Conservation (phyloP, 31 red algal genomes). For the Asparagopsis taxiformis region DNA sequence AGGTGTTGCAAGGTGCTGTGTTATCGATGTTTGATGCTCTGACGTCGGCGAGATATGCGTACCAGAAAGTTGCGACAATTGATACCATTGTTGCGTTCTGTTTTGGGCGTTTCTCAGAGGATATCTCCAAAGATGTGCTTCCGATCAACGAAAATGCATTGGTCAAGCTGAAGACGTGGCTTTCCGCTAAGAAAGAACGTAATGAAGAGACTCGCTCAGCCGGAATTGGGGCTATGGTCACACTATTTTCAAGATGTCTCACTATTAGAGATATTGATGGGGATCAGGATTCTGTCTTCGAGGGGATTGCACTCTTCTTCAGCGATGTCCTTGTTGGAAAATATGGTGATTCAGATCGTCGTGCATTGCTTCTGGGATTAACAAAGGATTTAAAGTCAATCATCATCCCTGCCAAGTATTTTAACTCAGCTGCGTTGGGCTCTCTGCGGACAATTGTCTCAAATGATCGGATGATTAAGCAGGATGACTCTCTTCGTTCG, state of each 20-base stretch:
- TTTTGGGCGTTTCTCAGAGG: neutral
- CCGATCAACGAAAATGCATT: neutral
- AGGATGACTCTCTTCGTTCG: slow-evolving; percentile 30
- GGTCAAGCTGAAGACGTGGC: slow-evolving; percentile 8
- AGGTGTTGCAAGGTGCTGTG: slow-evolving; percentile 10
- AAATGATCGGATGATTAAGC: slow-evolving; percentile 19
- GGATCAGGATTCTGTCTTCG: neutral
- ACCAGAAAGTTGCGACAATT: slow-evolving; percentile 53
- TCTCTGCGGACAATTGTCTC: slow-evolving; percentile 1
- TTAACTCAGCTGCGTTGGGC: neutral
- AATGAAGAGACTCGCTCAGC: slow-evolving; percentile 31
- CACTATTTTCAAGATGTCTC: neutral
- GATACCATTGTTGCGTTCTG: slow-evolving; percentile 22
- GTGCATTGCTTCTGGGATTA: slow-evolving; percentile 4
- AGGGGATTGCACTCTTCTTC: neutral
- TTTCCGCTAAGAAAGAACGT: slow-evolving; percentile 42
- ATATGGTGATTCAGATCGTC: slow-evolving; percentile 3
- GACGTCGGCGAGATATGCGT: slow-evolving; percentile 53
- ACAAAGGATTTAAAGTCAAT: neutral
- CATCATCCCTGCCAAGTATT: neutral
- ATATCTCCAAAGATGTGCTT: neutral
- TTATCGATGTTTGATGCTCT: slow-evolving; percentile 5
- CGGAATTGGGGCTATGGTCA: slow-evolving; percentile 12
- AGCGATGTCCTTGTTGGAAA: slow-evolving; percentile 17
- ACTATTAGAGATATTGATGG: neutral